phyloP scores from a whole-genome alignment of 2,329 filamentous ascomycete species.

The Lasiodiplodia theobromae region DNA sequence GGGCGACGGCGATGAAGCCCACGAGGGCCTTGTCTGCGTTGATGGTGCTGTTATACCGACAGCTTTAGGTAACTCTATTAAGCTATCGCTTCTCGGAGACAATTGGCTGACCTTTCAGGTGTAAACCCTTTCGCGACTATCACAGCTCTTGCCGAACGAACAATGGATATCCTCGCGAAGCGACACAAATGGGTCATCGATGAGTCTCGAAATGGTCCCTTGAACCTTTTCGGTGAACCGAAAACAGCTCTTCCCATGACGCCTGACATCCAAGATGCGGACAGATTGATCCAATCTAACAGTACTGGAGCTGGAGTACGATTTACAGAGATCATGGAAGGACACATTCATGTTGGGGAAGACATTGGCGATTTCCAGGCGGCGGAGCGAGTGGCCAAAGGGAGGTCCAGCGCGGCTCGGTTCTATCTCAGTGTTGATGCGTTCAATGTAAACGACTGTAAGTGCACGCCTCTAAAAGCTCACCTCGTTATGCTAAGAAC shows the following conservation, averaged over 20 bases:
- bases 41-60: conserved; percentile 70
- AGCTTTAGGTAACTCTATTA: conserved; percentile 55
- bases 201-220: conserved; percentile 37
- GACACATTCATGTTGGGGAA: conserved; percentile 60
- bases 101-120: conserved; percentile 30
- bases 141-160: conserved; percentile 70
- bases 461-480: too few species aligned
- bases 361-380: conserved; percentile 61
- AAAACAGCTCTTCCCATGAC: not conserved
- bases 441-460: not conserved
- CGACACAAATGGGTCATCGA: conserved; percentile 51
- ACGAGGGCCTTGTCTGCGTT: conserved; percentile 66
- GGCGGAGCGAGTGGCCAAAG: conserved; percentile 31
- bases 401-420: conserved; percentile 28
- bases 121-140: conserved; percentile 75
- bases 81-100: not conserved
- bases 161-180: conserved; percentile 60
- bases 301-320: conserved; percentile 53
- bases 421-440: conserved; percentile 36
- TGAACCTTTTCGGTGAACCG: conserved; percentile 32
- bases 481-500: too few species aligned
- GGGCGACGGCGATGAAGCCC: conserved; percentile 58
- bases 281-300: too few species aligned
- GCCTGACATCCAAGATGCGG: too few species aligned
- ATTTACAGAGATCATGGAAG: conserved; percentile 71